Conservation (phyloP, 2,329 filamentous ascomycete genomes). For the Dendryphion nanum region DNA sequence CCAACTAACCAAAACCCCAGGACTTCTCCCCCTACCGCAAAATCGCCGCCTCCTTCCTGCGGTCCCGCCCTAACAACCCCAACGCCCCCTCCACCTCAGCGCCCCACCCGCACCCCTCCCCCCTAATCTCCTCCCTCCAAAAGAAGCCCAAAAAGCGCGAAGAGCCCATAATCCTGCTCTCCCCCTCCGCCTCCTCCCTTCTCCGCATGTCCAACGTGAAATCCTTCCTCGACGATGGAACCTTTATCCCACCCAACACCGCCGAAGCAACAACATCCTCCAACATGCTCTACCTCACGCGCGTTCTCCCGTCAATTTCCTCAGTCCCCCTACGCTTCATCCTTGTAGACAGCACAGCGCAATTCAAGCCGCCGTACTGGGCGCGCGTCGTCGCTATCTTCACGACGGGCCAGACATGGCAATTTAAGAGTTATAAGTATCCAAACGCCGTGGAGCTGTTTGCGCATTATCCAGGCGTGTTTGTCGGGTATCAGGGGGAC, state of each 20-base stretch:
- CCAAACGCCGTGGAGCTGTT: constrained; percentile 85
- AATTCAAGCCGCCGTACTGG: constrained; percentile 99
- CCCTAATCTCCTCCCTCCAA: constrained; percentile 40
- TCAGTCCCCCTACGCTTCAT: constrained; percentile 84
- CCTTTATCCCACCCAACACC: constrained; percentile 74
- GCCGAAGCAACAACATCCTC: constrained; percentile 61
- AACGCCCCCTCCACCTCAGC: constrained; percentile 35
- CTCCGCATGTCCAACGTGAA: constrained; percentile 96
- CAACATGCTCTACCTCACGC: constrained; percentile 83
- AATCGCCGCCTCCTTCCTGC: constrained; percentile 74
- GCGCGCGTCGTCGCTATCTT: constrained; percentile 92
- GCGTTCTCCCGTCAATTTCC: constrained; percentile 67
- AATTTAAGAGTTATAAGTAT: constrained; percentile 99
- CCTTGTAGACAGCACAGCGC: constrained; percentile 85
- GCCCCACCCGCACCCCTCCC: constrained; percentile 26
- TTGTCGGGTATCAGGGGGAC: constrained; percentile 89
- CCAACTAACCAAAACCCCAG: constrained; percentile 46
- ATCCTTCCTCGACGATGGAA: constrained; percentile 82
- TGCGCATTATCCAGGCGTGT: constrained; percentile 80
- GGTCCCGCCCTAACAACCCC: constrained; percentile 45
- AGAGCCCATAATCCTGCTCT: constrained; percentile 90
- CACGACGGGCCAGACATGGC: constrained; percentile 96
- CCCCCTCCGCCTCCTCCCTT: constrained; percentile 90
- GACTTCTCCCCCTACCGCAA: constrained; percentile 95
- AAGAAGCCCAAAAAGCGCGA: constrained; percentile 48